Evolutionary conservation across 352 stramenopile species (phyloP).

Genomic region (Peronospora belbahrii): DNA sequence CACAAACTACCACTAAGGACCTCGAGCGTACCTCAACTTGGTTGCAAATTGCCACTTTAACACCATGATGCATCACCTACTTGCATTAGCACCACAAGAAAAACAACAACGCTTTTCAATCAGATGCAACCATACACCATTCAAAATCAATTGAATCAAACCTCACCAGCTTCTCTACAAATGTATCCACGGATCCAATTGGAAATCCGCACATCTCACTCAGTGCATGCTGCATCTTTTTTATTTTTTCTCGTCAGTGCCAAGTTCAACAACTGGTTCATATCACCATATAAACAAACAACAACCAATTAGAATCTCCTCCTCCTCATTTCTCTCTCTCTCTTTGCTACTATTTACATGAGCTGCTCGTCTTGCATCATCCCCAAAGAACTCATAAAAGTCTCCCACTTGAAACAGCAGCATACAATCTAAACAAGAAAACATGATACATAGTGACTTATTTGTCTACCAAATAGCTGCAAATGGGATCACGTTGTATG

Average conservation of each 20-base stretch:
- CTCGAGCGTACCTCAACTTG: conserved; percentile 49
- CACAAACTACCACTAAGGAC: not conserved
- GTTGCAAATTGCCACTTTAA: conserved; percentile 81
- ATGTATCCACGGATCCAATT: conserved; percentile 58
- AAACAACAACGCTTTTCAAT: no score
- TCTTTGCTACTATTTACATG: conserved; percentile 26
- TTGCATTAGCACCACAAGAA: not conserved
- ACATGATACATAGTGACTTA: no score
- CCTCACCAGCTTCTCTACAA: conserved; percentile 69
- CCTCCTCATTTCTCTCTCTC: not conserved
- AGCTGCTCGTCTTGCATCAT: conserved; percentile 59
- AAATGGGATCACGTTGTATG: no score
- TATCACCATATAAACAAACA: no score
- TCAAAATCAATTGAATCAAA: no score
- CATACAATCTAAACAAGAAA: conserved; percentile 77
- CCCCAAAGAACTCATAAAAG: conserved; percentile 81
- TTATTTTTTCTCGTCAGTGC: conserved; percentile 61
- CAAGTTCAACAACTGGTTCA: conserved; percentile 68
- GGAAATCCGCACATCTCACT: conserved; percentile 79
- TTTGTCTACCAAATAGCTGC: no score
- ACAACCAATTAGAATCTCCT: no score
- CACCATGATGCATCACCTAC: conserved; percentile 73
- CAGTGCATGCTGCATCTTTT: conserved; percentile 42
- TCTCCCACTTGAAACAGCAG: conserved; percentile 79
- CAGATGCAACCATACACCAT: no score